These are phyloP conservation scores for Helicostylum pulchrum DNA, from an alignment of 192 early-diverging fungal species.

Conservation along the genomic window DNA sequence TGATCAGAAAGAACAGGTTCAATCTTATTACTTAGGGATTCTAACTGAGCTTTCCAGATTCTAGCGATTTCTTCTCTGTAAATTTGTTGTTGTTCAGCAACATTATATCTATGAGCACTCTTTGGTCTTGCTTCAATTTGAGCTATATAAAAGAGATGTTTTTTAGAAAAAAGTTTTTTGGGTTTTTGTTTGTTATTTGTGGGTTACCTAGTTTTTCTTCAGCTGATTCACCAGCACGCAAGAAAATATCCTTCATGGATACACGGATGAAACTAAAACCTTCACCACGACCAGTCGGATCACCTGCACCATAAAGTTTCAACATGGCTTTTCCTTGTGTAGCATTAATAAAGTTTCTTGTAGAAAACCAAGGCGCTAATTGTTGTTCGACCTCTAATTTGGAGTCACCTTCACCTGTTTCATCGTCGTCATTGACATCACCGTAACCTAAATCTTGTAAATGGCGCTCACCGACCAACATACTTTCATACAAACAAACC, in stretches of 20 bases:
- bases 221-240: constrained; percentile 79
- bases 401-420: constrained; percentile 65
- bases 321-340: constrained; percentile 93
- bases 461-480: constrained; percentile 88
- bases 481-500: constrained; percentile 94
- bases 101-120: constrained; percentile 79
- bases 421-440: constrained; percentile 66
- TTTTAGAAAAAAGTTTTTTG: background rate
- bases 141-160: constrained; percentile 36
- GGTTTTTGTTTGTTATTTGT: background rate
- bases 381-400: constrained; percentile 86
- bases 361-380: constrained; percentile 92
- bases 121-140: constrained; percentile 79
- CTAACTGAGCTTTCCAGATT: constrained; percentile 90
- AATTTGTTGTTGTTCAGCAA: constrained; percentile 93
- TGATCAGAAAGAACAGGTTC: constrained; percentile 53
- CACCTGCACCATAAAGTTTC: constrained; percentile 92
- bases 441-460: constrained; percentile 89
- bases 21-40: constrained; percentile 54
- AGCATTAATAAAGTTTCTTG: constrained; percentile 93
- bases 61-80: constrained; percentile 90
- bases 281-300: constrained; percentile 92
- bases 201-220: constrained; percentile 73
- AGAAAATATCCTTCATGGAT: constrained; percentile 97
- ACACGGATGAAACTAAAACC: constrained; percentile 97